Conservation (phyloP, 805 yeast species). For the Nakazawaea ambrosiae region DNA sequence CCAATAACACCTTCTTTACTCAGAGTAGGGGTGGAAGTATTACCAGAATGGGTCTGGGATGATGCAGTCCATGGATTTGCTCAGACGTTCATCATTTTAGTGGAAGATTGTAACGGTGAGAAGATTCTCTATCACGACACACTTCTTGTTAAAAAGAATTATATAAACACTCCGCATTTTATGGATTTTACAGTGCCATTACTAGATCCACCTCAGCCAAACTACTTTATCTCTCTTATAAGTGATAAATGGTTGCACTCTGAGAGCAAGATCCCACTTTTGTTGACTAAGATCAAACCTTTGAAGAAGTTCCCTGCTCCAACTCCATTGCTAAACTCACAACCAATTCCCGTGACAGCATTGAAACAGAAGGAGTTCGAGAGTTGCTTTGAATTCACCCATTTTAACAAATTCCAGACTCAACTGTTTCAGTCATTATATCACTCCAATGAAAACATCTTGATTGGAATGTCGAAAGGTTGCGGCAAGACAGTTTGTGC, state of each 20-base stretch:
- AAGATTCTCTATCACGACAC: slow-evolving; percentile 52
- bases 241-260: slow-evolving; percentile 87
- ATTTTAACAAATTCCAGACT: slow-evolving; percentile 69
- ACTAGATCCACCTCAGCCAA: slow-evolving; percentile 55
- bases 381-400: slow-evolving; percentile 36
- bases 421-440: slow-evolving; percentile 60
- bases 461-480: slow-evolving; percentile 71
- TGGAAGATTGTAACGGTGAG: slow-evolving; percentile 84
- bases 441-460: slow-evolving; percentile 47
- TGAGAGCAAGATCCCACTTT: slow-evolving; percentile 53
- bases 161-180: slow-evolving; percentile 45
- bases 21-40: slow-evolving; percentile 56
- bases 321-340: slow-evolving; percentile 48
- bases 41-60: slow-evolving; percentile 81
- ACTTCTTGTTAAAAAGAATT: slow-evolving; percentile 42
- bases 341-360: slow-evolving; percentile 41
- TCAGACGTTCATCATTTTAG: slow-evolving; percentile 62
- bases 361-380: slow-evolving; percentile 42
- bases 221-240: slow-evolving; percentile 60
- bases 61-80: slow-evolving; percentile 48
- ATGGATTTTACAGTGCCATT: slow-evolving; percentile 62
- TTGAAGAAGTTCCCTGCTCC: slow-evolving; percentile 64
- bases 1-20: slow-evolving; percentile 72
- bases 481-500: slow-evolving; percentile 69
- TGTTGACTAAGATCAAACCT: slow-evolving; percentile 39